phyloP scores from a whole-genome alignment of 2,329 filamentous ascomycete species.

The Pseudogymnoascus sp. region DNA sequence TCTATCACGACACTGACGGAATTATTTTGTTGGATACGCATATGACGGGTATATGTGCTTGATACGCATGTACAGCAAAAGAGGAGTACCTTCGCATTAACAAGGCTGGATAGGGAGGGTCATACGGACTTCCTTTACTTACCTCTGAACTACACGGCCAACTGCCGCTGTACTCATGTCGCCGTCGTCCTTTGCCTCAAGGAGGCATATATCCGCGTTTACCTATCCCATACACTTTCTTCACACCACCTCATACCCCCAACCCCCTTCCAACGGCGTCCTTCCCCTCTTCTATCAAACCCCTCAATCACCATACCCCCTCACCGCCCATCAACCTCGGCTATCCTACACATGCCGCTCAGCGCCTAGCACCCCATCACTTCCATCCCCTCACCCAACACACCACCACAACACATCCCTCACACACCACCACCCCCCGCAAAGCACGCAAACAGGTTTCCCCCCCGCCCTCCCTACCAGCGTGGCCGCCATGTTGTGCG shows the following conservation, averaged over 20 bases:
- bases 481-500: background rate
- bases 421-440: no score
- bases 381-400: no score
- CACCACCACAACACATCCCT: no score
- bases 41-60: background rate
- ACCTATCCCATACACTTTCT: background rate
- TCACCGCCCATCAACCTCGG: no score
- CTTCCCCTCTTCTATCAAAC: no score
- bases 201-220: background rate
- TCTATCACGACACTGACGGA: background rate
- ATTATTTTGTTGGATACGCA: background rate
- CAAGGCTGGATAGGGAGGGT: background rate
- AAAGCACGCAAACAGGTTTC: background rate
- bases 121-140: background rate
- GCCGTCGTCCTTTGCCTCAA: no score
- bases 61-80: no score
- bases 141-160: background rate
- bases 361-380: no score
- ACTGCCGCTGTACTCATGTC: background rate
- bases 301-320: background rate
- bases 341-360: no score
- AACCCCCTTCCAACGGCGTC: no score
- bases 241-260: background rate
- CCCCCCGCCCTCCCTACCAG: background rate
- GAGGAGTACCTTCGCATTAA: no score